These are phyloP conservation scores for Pholiota adiposa DNA, from an alignment of 1,284 basidiomycete species.

Conservation along the genomic window DNA sequence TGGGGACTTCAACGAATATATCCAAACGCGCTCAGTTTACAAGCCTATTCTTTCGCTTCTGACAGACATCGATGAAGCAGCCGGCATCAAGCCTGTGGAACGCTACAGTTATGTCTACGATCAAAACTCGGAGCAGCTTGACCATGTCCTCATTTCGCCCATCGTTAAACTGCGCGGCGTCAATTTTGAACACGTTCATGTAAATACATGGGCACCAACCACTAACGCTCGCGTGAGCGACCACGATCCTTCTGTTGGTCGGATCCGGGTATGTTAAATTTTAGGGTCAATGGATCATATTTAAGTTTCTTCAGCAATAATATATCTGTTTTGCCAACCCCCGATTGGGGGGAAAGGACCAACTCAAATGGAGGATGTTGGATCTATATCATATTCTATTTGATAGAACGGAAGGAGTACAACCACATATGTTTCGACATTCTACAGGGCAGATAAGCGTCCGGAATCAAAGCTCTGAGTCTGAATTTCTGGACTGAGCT, in stretches of 20 bases:
- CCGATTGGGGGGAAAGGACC: no score
- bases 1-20: constrained; percentile 70
- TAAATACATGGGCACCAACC: constrained; percentile 58
- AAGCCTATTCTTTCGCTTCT: constrained; percentile 47
- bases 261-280: constrained; percentile 48
- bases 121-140: constrained; percentile 61
- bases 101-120: constrained; percentile 67
- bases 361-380: no score
- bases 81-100: constrained; percentile 50
- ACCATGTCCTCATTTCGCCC: constrained; percentile 59
- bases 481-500: not conserved
- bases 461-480: not conserved
- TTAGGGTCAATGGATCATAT: not conserved
- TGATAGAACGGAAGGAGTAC: no score
- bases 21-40: constrained; percentile 57
- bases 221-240: constrained; percentile 51
- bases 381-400: no score
- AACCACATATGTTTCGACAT: no score
- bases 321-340: no score
- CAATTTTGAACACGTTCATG: constrained; percentile 61
- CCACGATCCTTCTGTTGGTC: constrained; percentile 62
- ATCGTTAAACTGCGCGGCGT: constrained; percentile 46
- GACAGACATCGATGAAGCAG: constrained; percentile 54
- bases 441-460: no score
- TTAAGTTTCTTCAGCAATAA: not conserved